A percentile compares a stretch with the other conserved stretches of the same genome.
Conservation (phyloP, 2,329 filamentous ascomycete genomes). For the Colletotrichum sp. region DNA sequence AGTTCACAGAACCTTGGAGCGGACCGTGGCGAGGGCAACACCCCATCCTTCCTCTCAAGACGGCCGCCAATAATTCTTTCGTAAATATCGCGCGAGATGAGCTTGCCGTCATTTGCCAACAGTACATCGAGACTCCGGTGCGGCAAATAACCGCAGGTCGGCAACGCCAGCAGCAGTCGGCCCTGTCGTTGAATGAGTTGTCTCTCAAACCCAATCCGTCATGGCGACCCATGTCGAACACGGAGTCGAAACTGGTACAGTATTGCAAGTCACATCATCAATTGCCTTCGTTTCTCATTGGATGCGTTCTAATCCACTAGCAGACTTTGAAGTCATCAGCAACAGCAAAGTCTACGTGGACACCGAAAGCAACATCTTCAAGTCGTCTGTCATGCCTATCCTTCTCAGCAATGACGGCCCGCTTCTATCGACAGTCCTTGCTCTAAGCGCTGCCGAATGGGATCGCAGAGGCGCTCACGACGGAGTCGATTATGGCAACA, state of each 20-base stretch:
- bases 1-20: not conserved
- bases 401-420: not conserved
- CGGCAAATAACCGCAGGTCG: not conserved
- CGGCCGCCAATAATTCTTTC: not conserved
- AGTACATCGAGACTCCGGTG: not conserved
- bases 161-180: not conserved
- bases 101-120: not conserved
- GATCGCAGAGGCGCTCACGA: not conserved
- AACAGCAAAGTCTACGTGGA: not conserved
- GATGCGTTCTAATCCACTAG: not conserved
- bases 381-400: not conserved
- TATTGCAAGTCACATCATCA: not conserved
- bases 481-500: not conserved
- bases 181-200: not conserved
- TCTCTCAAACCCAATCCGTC: not conserved
- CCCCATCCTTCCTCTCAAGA: not conserved
- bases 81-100: not conserved
- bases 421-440: not conserved
- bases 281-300: not conserved
- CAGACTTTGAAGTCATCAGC: slow-evolving; percentile 7
- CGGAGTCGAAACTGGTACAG: not conserved
- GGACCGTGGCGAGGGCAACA: not conserved
- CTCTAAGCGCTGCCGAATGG: not conserved
- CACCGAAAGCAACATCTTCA: not conserved
- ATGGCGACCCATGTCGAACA: not conserved